phyloP scores from a whole-genome alignment of 192 early-diverging fungal genomes.

The Backusella circina region DNA sequence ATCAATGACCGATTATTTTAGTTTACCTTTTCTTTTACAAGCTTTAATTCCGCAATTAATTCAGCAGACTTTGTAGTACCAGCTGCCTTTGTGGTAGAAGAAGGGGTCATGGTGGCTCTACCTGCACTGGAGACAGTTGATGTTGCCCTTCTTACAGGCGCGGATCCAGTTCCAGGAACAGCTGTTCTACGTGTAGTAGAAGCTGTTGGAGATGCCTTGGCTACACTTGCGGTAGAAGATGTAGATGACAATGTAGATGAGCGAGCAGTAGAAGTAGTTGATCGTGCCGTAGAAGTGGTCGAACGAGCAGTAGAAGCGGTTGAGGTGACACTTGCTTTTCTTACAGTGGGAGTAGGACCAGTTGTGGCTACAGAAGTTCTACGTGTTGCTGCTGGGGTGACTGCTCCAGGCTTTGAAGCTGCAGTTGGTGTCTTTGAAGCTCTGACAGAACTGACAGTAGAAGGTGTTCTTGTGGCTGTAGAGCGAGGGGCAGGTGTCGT shows the following conservation, averaged over 20 bases:
- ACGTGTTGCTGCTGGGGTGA: neutral
- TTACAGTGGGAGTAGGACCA: neutral
- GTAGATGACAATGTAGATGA: neutral
- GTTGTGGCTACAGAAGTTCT: neutral
- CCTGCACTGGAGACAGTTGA: neutral
- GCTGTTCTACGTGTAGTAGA: constrained; percentile 1
- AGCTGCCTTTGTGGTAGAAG: neutral
- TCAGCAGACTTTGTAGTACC: constrained; percentile 7
- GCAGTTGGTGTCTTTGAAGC: constrained; percentile 3
- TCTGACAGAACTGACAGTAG: neutral
- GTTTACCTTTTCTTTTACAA: constrained; percentile 17
- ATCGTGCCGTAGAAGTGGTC: neutral
- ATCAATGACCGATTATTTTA: neutral
- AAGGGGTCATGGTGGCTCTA: neutral
- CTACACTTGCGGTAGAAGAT: neutral
- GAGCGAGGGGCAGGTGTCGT: neutral
- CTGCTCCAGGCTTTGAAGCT: neutral
- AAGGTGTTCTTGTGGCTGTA: neutral
- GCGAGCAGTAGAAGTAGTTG: neutral
- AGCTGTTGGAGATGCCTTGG: constrained; percentile 9
- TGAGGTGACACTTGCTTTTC: neutral
- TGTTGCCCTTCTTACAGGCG: neutral
- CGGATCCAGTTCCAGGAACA: neutral
- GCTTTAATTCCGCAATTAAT: constrained; percentile 5
- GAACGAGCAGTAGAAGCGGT: neutral